Evolutionary conservation across 805 yeast species (phyloP), one percentile per base, ranked within the genome.

Genomic region (Helenozyma rhizophorensis): DNA sequence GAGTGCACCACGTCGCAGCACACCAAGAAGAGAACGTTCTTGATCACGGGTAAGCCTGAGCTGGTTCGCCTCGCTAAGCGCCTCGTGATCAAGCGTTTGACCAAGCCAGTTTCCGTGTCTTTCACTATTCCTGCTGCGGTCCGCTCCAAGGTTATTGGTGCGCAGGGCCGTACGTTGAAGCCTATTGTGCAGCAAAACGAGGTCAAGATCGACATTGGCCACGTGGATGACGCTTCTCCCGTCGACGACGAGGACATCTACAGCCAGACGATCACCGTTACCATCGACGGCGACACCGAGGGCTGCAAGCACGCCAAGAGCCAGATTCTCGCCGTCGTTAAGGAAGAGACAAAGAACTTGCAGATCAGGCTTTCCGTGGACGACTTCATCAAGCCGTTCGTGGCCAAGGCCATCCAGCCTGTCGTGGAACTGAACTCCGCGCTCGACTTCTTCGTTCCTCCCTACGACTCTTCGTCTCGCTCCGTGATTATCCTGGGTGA

Each of bases 1-100:
- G 96, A 88, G 56, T 83, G 94, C 34, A 85, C 95, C 33, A 68
- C 86, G 34, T 83, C 94, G 27, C 75, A 76, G 48, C 74, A 74
- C 44, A 78, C 83, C 38, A 81, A 80, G 44, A 80, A 78, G 54
- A 80, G 96, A 62, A 83, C 93, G 17, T 87, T 87, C 51, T 71
- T 89, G 53, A 75, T 90, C 45, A 73, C 80, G 48, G 97, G 97
- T 50, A 70, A 73, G 37, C 74, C 80, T 16, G 76, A 65, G 11
- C 74, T 75, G 33, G 88, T 86, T 35, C 69, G 66, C 34, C 63
- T 59, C 28, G 96, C 94, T 36, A 82, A 80, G 57, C 74, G 86
- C 42, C 84, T 83, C 43, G 71, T 90, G 36, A 72, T 84, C 40
- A 80, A 78, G 52, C 81, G 76, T 47, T 70, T 90, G 54, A 80